A percentile compares a stretch with the other conserved stretches of the same genome.
phyloP scores from a whole-genome alignment of 345 rosid species.

The Limnanthes douglasii region DNA sequence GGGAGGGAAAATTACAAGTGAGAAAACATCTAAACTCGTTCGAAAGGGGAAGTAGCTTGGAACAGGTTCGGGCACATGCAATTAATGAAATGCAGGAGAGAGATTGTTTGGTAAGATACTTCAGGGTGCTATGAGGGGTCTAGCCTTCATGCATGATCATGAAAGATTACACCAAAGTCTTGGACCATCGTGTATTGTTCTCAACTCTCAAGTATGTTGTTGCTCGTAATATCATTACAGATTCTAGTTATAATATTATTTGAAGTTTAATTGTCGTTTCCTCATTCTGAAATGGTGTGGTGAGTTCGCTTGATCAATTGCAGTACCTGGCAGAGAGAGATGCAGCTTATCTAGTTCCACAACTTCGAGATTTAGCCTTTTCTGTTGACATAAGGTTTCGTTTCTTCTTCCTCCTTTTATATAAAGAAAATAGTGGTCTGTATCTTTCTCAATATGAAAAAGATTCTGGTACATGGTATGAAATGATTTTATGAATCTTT shows the following conservation, averaged over 20 bases:
- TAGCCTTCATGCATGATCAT: constrained; percentile 71
- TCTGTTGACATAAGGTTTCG: constrained; percentile 72
- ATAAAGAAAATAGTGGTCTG: no score
- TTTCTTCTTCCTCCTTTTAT: no score
- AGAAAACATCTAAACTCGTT: constrained; percentile 30
- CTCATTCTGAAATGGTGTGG: constrained; percentile 3
- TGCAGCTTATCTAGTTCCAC: constrained; percentile 57
- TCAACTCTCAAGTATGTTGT: constrained; percentile 64
- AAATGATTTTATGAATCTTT: no score
- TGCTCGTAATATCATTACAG: constrained; percentile 5
- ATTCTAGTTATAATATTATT: constrained; percentile 1
- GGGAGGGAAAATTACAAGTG: constrained; percentile 54
- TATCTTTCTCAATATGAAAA: no score
- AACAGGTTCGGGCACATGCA: constrained; percentile 41
- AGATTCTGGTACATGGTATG: no score
- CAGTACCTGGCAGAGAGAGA: constrained; percentile 77
- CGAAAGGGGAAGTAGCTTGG: constrained; percentile 41
- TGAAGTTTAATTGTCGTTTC: constrained; percentile 1
- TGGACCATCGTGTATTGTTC: constrained; percentile 82
- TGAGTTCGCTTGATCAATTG: no score
- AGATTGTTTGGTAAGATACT: constrained; percentile 43
- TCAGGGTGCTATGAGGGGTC: constrained; percentile 66
- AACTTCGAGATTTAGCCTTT: constrained; percentile 86
- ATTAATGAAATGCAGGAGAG: constrained; percentile 36
- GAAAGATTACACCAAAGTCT: constrained; percentile 96